Evolutionary conservation across 805 yeast species (phyloP).

Genomic region (Tetrapisispora fleetii): DNA sequence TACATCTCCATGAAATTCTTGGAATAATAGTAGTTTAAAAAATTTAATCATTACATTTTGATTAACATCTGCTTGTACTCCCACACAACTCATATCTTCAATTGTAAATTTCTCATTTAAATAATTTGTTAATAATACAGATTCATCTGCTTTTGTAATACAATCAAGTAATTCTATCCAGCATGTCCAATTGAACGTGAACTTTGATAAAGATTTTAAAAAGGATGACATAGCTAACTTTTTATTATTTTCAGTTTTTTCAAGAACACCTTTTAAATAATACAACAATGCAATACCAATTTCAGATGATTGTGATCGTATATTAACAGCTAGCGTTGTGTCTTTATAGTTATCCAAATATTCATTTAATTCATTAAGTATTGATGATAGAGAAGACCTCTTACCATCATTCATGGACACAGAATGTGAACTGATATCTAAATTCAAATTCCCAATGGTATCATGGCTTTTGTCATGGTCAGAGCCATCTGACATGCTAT

Average conservation of each 20-base stretch:
- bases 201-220: slow-evolving; percentile 48
- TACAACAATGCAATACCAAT: slow-evolving; percentile 45
- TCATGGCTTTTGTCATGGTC: slow-evolving; percentile 4
- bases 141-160: slow-evolving; percentile 52
- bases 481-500: background rate
- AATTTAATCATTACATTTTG: slow-evolving; percentile 36
- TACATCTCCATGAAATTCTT: slow-evolving; percentile 69
- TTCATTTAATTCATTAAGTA: slow-evolving; percentile 35
- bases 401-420: slow-evolving; percentile 14
- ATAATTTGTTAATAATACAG: slow-evolving; percentile 33
- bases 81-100: slow-evolving; percentile 5
- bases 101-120: slow-evolving; percentile 25
- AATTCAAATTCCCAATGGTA: background rate
- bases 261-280: slow-evolving; percentile 62
- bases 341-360: slow-evolving; percentile 7
- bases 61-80: slow-evolving; percentile 9
- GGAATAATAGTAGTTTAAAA: slow-evolving; percentile 58
- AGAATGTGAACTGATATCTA: background rate
- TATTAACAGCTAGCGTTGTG: background rate
- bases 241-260: slow-evolving; percentile 48
- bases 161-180: slow-evolving; percentile 74
- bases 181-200: slow-evolving; percentile 88
- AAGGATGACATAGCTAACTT: slow-evolving; percentile 51
- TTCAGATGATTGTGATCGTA: slow-evolving; percentile 3
- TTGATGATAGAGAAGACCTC: slow-evolving; percentile 21